Evolutionary conservation across 2,329 filamentous ascomycete species (phyloP), one percentile per base, ranked within the genome.

Genomic region (Colletotrichum sublineola): DNA sequence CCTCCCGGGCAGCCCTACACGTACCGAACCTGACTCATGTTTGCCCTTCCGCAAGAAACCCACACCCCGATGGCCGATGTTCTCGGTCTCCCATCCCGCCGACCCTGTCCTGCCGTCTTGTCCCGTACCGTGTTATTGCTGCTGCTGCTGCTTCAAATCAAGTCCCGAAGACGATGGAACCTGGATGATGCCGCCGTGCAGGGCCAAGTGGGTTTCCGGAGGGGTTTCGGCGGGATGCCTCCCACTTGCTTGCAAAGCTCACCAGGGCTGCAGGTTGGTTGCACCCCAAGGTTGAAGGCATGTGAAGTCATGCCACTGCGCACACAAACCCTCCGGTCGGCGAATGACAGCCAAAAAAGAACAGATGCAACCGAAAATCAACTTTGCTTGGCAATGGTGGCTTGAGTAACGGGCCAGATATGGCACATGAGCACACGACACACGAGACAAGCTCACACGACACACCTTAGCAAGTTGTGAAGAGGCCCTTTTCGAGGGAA

Each of bases 351-450:
- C 18, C 57, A 48, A 24, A 36, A 20, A 11, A 14, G 33, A 71
- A 55, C 48, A 68, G 42, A 18, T 71, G 68, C 57, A 42, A 71
- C 64, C 58, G 50, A 57, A 12, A 53, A 15, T 20, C 36, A 57
- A 12, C 24, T 31, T 62, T 64, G 14, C 38, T 53, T 11, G 38
- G 33, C 57, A 29, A 44, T 55, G 20, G 66, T 60, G 70, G 66
- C 70, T 73, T 69, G 60, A 55, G n/a, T 15, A 57, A 53, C n/a
- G 20, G 44, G 29, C 52, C 55, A 8, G 42, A 70, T 44, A 55
- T 73, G 70, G 70, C 66, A 71, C 64, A 56, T 44, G 68, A 44
- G 68, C 68, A 73, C 70, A 73, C 55, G 69, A 65, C 58, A 68
- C 58, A 63, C 52, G 40, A 57, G 18, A 42, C 55, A 36, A 61